These are phyloP conservation scores for Trichomonascus vanleenenianus DNA, from an alignment of 805 yeast species.

Conservation along the genomic window DNA sequence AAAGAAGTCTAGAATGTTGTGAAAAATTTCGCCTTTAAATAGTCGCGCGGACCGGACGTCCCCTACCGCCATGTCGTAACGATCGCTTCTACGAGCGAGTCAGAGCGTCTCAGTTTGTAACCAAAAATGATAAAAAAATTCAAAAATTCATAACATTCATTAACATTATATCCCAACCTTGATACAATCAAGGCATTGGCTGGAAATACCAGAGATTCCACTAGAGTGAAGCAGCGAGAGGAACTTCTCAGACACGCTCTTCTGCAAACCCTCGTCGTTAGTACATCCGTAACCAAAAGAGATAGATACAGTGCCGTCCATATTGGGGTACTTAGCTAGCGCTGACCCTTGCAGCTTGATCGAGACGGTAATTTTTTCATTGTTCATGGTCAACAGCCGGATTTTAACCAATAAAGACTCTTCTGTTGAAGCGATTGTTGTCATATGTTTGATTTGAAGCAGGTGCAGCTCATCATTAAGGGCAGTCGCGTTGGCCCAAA, in stretches of 20 bases:
- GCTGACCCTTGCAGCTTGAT: not conserved
- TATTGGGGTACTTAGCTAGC: not conserved
- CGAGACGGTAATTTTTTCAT: not conserved
- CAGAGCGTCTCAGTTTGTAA: too few relatives aligned
- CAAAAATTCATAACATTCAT: not conserved
- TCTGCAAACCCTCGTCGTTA: not conserved
- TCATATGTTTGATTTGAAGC: slow-evolving; percentile 2
- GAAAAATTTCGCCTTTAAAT: not conserved
- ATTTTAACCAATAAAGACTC: not conserved
- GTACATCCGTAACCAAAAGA: not conserved
- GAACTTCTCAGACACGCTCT: not conserved
- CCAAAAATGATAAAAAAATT: too few relatives aligned
- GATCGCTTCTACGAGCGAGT: not conserved
- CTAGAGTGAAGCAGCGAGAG: not conserved
- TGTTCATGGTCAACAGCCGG: not conserved
- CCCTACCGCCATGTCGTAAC: not conserved
- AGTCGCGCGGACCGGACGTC: not conserved
- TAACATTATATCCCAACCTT: not conserved
- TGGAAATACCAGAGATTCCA: not conserved
- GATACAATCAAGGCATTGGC: not conserved
- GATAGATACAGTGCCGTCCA: not conserved
- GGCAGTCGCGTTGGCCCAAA: not conserved
- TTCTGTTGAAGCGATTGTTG: not conserved
- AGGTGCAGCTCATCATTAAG: slow-evolving; percentile 1
- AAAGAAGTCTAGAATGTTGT: not conserved